Evolutionary conservation across 164 flowering plant genomes (phyloP).

Genomic region (Umbilicus rupestris): DNA sequence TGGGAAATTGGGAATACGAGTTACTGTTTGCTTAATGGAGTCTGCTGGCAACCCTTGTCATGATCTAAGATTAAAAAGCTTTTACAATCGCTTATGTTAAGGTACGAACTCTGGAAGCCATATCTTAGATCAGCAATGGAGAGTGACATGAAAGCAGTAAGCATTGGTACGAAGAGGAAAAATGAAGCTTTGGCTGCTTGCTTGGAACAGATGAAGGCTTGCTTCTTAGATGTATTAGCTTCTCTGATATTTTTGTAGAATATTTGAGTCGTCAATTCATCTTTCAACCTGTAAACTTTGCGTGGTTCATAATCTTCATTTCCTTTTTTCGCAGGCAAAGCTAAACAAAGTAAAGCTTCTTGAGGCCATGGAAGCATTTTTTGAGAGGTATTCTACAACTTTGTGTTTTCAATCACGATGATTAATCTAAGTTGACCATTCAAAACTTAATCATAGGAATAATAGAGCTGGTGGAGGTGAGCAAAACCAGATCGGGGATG

Average conservation of each 20-base stretch:
- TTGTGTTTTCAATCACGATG: not conserved
- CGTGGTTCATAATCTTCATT: not conserved
- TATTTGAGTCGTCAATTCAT: not conserved
- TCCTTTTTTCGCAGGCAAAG: constrained; percentile 51
- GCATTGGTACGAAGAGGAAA: constrained; percentile 70
- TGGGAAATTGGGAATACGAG: not conserved
- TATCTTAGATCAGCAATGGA: constrained; percentile 89
- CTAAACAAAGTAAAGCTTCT: constrained; percentile 62
- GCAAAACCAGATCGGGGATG: constrained; percentile 36
- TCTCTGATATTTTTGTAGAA: not conserved
- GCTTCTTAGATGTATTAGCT: constrained; percentile 70
- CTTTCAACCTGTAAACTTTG: not conserved
- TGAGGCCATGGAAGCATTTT: constrained; percentile 87
- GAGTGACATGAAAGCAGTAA: constrained; percentile 86
- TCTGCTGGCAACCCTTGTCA: not conserved
- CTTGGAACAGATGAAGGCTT: constrained; percentile 88
- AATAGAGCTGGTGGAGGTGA: constrained; percentile 53
- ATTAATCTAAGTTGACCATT: not conserved
- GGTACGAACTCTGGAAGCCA: constrained; percentile 96
- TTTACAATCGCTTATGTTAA: constrained; percentile 14
- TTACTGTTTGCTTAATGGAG: not conserved
- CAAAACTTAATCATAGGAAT: constrained; percentile 26
- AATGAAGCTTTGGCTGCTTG: constrained; percentile 64
- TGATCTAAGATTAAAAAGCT: not conserved
- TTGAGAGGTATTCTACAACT: constrained; percentile 47